Base-by-base conservation (phyloP, 2,329 filamentous ascomycete genomes). In the Botrytis porri region DNA sequence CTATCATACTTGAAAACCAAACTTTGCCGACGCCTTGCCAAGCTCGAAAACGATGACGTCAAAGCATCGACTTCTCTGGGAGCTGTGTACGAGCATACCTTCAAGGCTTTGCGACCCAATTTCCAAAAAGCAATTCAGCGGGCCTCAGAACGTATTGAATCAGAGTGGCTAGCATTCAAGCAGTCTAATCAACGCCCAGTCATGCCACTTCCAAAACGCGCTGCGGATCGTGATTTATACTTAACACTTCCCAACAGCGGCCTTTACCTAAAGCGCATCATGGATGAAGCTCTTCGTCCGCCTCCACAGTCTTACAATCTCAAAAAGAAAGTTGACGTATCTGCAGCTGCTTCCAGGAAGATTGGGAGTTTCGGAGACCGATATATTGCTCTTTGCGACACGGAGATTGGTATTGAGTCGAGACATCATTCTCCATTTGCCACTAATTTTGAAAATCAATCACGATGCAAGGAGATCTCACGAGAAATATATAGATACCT, bases 21-120 rank as follows among this genome's bases (percentile, higher is more conserved):
- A 77, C 80, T 90, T 0, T 85, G 85, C 73, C 84, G 87, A 32
- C 86, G 89, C 0, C 83, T 92, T 25, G 85, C 84, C 0, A 92
- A 92, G 77, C 76, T 91, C 0, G 85, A 89, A 43, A 76, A 78
- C 0, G 84, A 86, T 64, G 80, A 76, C 25, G 69, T 78, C 32
- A 20, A 65, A 37, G 63, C 73, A 73, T 25, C n/a, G 20, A 29
- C 29, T 29, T 25, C 69, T 9, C 62, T 73, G 18, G 59, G 64
- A 41, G 41, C 59, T 22, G 69, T 75, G 1, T 82, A 82, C 65
- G 73, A 78, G 4, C 51, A 74, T 3, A 73, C 84, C 3, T 82
- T 83, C 62, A 70, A 65, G 1, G 62, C 62, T 0, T 64, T 83
- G 22, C 75, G 74, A 5, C 74, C 80, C 6, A 35, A 75, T 8